These are phyloP conservation scores for Suaeda aralocaspica DNA, from an alignment of 148 eudicot species.

Conservation along the genomic window DNA sequence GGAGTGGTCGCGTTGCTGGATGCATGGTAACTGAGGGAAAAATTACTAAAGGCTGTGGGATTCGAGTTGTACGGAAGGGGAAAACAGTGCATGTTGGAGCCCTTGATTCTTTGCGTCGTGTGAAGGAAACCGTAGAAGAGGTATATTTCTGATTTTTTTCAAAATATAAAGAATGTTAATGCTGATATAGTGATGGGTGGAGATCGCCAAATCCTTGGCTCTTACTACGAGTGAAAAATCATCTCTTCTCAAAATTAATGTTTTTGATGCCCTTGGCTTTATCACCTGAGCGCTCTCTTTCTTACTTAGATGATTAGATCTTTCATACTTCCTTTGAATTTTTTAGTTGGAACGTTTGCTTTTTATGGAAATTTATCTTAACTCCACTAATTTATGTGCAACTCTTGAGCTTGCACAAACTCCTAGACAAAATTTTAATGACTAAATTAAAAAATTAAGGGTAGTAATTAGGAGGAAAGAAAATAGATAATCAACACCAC, in stretches of 20 bases:
- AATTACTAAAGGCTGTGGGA: slow-evolving; percentile 73
- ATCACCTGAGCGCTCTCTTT: too few species aligned
- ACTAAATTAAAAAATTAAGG: too few species aligned
- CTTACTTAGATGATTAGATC: too few species aligned
- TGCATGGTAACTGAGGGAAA: slow-evolving; percentile 97
- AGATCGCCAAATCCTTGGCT: not conserved
- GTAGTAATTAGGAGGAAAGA: too few species aligned
- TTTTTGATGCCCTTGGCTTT: too few species aligned
- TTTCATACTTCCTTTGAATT: too few species aligned
- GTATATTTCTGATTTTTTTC: slow-evolving; percentile 29
- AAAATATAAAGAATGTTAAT: not conserved
- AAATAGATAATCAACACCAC: too few species aligned
- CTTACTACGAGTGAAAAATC: not conserved
- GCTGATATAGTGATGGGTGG: not conserved
- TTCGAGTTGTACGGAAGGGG: slow-evolving; percentile 66
- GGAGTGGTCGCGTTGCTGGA: slow-evolving; percentile 98
- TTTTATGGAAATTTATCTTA: too few species aligned
- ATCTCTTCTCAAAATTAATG: not conserved
- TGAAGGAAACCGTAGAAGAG: slow-evolving; percentile 92
- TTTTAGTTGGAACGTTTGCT: too few species aligned
- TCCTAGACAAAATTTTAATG: too few species aligned
- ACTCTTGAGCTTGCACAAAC: too few species aligned
- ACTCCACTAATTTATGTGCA: too few species aligned
- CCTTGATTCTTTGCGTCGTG: slow-evolving; percentile 80
- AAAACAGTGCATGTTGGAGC: slow-evolving; percentile 64